These are phyloP conservation scores for Cylindrodendrum hubeiense DNA, from an alignment of 2,329 filamentous ascomycete species.

Conservation along the genomic window DNA sequence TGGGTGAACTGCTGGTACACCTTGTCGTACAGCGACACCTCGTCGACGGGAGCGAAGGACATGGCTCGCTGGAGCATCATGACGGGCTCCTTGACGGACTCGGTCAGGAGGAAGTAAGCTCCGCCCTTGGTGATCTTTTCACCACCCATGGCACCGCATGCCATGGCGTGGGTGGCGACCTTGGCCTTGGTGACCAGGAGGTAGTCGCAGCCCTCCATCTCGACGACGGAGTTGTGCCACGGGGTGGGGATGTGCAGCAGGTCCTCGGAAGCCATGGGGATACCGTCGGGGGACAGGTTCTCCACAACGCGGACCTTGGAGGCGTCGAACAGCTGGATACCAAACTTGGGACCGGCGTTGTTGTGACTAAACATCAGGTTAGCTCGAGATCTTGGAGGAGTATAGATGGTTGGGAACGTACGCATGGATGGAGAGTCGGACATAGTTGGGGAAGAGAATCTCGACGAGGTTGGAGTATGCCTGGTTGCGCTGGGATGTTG, in stretches of 20 bases:
- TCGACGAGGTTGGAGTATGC: conserved; percentile 62
- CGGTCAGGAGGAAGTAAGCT: not conserved
- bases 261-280: conserved; percentile 34
- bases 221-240: conserved; percentile 57
- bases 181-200: conserved; percentile 40
- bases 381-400: no score
- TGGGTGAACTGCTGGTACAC: not conserved
- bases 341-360: conserved; percentile 57
- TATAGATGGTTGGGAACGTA: conserved; percentile 38
- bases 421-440: conserved; percentile 62
- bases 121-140: not conserved
- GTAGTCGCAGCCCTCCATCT: conserved; percentile 34
- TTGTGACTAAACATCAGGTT: conserved; percentile 42
- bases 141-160: not conserved
- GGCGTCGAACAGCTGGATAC: conserved; percentile 53
- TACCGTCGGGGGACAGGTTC: conserved; percentile 43
- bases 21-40: not conserved
- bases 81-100: not conserved
- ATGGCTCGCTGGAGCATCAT: not conserved
- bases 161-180: conserved; percentile 28
- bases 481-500: conserved; percentile 52
- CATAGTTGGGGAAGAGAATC: conserved; percentile 57
- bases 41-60: not conserved
- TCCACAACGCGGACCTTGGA: conserved; percentile 47
- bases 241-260: conserved; percentile 54